Base-by-base conservation (phyloP, 1,284 basidiomycete species). In the Ustilago sp. region DNA sequence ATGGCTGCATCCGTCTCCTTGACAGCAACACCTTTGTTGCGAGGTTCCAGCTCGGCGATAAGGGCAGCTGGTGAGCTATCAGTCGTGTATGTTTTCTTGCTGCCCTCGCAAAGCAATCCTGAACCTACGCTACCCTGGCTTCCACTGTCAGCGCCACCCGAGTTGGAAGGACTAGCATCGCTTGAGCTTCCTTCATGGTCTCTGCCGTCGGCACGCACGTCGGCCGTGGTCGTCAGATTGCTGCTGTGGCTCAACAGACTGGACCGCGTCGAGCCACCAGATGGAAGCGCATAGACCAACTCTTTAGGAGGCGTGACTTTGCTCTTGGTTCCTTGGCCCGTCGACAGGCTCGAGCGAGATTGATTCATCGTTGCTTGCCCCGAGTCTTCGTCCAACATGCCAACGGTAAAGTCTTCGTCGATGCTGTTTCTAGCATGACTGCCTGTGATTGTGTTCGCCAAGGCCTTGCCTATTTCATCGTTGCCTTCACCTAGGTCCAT, bases 321-420 rank as follows among this genome's bases (percentile, higher is more conserved):
- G 48, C 43, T 52, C 36, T 32, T 63, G 8, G 15, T 6, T 2
- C 48, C 64, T 15, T 59, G 48, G 8, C 53, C 32, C 1, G 57
- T 35, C 1, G 57, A 59, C 23, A 66, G 59, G 43, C 51, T 63
- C 3, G 64, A 36, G 9, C 57, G 50, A 13, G 62, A 65, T 23
- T 64, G 68, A 8, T 36, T 38, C n/a, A 59, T 50, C 12, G 64
- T 62, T 28, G 47, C 54, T 41, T 55, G 38, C 12, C 59, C 62
- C 34, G 73, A 59, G 13, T 70, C 73, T 32, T 70, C 73, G 17
- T 75, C 73, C 11, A 70, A 47, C 43, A 70, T 54, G 32, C 73
- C 73, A 6, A 75, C 63, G n/a, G 73, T 63, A 39, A 75, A 75
- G 35, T 75, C 73, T 38, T 75, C 73, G 36, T 70, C 73, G 15